A percentile compares a stretch with the other conserved stretches of the same genome.
phyloP scores from a whole-genome alignment of 495 filamentous ascomycete species.

The Podospora pseudocomata region DNA sequence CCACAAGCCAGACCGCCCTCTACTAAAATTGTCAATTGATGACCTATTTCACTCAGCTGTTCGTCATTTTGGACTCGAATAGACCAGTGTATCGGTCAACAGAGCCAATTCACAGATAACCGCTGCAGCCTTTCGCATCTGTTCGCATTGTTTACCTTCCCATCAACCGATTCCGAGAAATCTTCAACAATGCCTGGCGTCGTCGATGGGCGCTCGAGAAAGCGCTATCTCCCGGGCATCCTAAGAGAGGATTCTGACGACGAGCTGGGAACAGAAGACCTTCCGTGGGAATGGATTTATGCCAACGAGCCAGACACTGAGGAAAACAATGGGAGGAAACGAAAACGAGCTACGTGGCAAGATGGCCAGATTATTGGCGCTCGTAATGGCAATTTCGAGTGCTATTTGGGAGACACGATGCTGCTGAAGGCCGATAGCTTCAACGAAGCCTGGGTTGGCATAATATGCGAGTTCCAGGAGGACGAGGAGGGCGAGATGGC shows the following conservation, averaged over 20 bases:
- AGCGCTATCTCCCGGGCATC: conserved; percentile 43
- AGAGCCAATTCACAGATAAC: neutral
- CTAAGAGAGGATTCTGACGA: conserved; percentile 86
- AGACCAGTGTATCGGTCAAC: neutral
- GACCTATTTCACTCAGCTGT: neutral
- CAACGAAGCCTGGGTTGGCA: conserved; percentile 84
- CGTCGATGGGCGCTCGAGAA: conserved; percentile 1
- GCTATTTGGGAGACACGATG: conserved; percentile 74
- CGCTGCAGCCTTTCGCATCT: neutral
- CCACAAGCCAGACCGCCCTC: neutral
- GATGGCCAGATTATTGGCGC: conserved; percentile 66
- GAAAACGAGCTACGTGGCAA: conserved; percentile 32
- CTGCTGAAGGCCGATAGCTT: conserved; percentile 76
- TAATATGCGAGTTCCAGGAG: conserved; percentile 74
- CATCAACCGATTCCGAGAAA: neutral
- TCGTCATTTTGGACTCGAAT: neutral
- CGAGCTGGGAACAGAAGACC: conserved; percentile 78
- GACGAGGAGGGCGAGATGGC: conserved; percentile 63
- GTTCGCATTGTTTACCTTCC: neutral
- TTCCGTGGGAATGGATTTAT: conserved; percentile 94
- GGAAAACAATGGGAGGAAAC: conserved; percentile 34
- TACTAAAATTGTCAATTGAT: neutral
- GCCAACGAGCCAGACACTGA: conserved; percentile 25
- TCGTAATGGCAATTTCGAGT: conserved; percentile 79
- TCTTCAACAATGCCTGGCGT: conserved; percentile 16